phyloP scores from a whole-genome alignment of 2,329 filamentous ascomycete species.

The Cladobotryum mycophilum region DNA sequence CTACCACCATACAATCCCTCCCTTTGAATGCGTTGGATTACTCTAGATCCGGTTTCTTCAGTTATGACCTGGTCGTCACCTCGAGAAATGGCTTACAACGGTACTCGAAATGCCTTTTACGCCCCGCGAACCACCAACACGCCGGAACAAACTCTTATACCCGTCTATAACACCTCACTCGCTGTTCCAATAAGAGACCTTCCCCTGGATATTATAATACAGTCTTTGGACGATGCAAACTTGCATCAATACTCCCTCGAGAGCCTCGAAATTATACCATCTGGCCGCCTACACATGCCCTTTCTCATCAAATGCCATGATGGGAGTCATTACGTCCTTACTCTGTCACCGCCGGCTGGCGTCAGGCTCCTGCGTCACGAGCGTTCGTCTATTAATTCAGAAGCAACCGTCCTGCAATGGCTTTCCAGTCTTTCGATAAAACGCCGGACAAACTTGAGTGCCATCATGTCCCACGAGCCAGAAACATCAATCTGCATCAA shows the following conservation, averaged over 20 bases:
- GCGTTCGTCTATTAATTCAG: slow-evolving; percentile 36
- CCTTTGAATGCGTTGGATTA: not conserved
- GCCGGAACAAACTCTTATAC: not conserved
- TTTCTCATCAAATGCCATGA: slow-evolving; percentile 40
- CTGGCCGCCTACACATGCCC: slow-evolving; percentile 33
- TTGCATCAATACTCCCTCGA: slow-evolving; percentile 20
- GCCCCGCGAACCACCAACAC: not conserved
- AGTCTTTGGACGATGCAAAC: slow-evolving; percentile 19
- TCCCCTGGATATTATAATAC: slow-evolving; percentile 19
- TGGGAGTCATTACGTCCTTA: slow-evolving; percentile 34
- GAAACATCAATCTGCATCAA: not conserved
- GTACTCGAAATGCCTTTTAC: not conserved
- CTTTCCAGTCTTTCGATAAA: slow-evolving; percentile 24
- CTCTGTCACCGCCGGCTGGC: slow-evolving; percentile 36
- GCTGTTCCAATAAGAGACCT: slow-evolving; percentile 17
- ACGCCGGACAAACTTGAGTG: not conserved
- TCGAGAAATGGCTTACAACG: not conserved
- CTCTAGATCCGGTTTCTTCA: not conserved
- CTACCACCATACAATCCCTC: too few species aligned
- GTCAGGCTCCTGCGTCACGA: slow-evolving; percentile 43
- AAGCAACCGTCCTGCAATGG: slow-evolving; percentile 41
- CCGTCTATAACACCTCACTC: not conserved
- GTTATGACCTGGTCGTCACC: not conserved
- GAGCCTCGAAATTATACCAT: slow-evolving; percentile 25
- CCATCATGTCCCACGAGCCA: slow-evolving; percentile 7